These are phyloP conservation scores for Epichloe sibirici DNA, from an alignment of 2,329 filamentous ascomycete genomes.

Conservation along the genomic window DNA sequence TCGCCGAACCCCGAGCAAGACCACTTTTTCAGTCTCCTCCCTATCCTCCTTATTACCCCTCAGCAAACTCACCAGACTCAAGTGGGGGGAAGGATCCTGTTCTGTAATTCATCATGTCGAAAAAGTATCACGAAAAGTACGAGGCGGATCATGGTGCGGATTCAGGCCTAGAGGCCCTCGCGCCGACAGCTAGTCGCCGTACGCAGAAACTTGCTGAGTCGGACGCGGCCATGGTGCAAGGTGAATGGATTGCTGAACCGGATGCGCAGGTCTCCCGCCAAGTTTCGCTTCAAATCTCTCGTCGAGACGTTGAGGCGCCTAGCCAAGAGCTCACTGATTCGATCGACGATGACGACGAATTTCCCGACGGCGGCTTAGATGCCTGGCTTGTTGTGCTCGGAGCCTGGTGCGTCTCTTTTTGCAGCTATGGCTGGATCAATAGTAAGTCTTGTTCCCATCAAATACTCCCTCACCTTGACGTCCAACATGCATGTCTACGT, in stretches of 20 bases:
- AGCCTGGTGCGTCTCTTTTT: constrained; percentile 23
- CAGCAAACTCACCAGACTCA: not conserved
- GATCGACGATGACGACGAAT: constrained; percentile 1
- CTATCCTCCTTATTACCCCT: not conserved
- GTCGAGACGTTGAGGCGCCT: not conserved
- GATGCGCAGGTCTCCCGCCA: constrained; percentile 3
- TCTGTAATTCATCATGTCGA: not conserved
- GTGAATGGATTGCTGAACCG: constrained; percentile 4
- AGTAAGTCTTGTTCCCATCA: not conserved
- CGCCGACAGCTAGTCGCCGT: constrained; percentile 2
- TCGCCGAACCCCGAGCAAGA: not conserved
- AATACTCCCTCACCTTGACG: not conserved
- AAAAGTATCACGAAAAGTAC: not conserved
- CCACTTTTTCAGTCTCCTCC: not conserved
- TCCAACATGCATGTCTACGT: not conserved
- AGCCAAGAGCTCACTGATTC: not conserved
- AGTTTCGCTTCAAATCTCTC: constrained; percentile 2
- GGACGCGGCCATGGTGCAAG: constrained; percentile 5
- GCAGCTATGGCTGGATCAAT: constrained; percentile 21
- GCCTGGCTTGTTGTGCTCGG: constrained; percentile 25
- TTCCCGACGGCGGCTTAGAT: constrained; percentile 14
- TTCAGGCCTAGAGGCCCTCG: constrained; percentile 2
- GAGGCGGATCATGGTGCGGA: not conserved
- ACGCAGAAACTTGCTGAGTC: constrained; percentile 4
- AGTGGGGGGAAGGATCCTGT: too few species aligned